These are phyloP conservation scores for Radiomyces spectabilis DNA, from an alignment of 192 early-diverging fungal genomes.

Conservation along the genomic window DNA sequence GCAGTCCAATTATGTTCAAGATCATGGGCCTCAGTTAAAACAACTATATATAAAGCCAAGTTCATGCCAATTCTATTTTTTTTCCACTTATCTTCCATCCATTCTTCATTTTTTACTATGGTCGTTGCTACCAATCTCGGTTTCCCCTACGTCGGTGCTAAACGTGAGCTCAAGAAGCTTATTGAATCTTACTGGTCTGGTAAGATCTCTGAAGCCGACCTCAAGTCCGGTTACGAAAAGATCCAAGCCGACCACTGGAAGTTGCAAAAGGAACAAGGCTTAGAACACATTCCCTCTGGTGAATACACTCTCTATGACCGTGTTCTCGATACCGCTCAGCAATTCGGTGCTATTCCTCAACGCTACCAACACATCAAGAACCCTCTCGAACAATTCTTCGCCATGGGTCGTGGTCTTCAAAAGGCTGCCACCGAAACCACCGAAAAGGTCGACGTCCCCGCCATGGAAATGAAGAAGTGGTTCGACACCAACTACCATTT, in stretches of 20 bases:
- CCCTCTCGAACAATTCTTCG: conserved; percentile 85
- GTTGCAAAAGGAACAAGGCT: conserved; percentile 47
- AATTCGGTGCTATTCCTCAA: conserved; percentile 56
- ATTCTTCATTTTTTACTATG: conserved; percentile 19
- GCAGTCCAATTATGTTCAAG: no score
- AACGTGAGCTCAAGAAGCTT: conserved; percentile 94
- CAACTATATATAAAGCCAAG: no score
- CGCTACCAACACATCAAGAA: conserved; percentile 40
- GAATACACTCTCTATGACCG: conserved; percentile 94
- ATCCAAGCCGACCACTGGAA: conserved; percentile 71
- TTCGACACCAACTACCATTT: conserved; percentile 94
- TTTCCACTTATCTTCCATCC: background rate
- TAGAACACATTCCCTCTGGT: conserved; percentile 83
- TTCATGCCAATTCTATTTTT: conserved; percentile 3
- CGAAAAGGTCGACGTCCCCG: conserved; percentile 78
- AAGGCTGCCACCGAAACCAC: conserved; percentile 51
- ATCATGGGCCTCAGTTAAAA: no score
- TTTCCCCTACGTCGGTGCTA: conserved; percentile 90
- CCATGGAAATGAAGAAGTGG: conserved; percentile 99
- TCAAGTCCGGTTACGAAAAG: conserved; percentile 66
- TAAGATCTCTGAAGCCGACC: conserved; percentile 68
- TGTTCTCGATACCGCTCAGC: conserved; percentile 52
- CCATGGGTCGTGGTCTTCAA: conserved; percentile 95
- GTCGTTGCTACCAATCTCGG: conserved; percentile 51
- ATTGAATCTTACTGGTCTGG: conserved; percentile 92